A percentile compares a stretch with the other conserved stretches of the same genome.
Evolutionary conservation across 768 basidiomycete species (phyloP).

Genomic region (Lenzites betulinus): DNA sequence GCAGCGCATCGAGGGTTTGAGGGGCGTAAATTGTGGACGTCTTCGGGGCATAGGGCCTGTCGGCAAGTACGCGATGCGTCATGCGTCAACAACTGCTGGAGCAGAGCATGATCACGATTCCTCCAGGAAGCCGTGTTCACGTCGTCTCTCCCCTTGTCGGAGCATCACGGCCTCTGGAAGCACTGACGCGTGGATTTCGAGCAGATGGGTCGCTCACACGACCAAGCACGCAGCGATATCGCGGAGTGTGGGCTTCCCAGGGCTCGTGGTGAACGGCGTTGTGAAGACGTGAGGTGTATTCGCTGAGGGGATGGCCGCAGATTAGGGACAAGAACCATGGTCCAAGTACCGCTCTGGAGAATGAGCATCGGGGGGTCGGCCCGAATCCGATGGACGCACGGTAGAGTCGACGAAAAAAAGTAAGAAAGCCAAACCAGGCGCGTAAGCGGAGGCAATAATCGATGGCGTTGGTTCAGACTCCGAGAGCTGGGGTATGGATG

Average conservation of each 20-base stretch:
- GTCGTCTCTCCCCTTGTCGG: background rate
- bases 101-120: background rate
- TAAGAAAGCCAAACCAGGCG: background rate
- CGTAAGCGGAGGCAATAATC: constrained; percentile 1
- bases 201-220: background rate
- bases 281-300: background rate
- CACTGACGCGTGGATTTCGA: background rate
- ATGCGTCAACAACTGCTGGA: background rate
- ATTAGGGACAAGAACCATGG: background rate
- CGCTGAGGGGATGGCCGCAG: background rate
- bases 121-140: background rate
- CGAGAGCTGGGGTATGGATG: constrained; percentile 4
- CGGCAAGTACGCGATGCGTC: background rate
- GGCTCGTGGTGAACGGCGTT: too few species aligned
- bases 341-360: background rate
- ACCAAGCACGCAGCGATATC: background rate
- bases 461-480: constrained; percentile 9
- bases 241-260: too few species aligned
- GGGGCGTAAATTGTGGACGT: background rate
- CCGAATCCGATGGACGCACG: constrained; percentile 13
- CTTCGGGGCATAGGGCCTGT: background rate
- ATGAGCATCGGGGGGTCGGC: constrained; percentile 1
- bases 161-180: background rate
- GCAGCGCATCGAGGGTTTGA: background rate
- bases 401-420: background rate